phyloP scores from a whole-genome alignment of 306 rosid genomes.

The Gastrolobium bilobum region DNA sequence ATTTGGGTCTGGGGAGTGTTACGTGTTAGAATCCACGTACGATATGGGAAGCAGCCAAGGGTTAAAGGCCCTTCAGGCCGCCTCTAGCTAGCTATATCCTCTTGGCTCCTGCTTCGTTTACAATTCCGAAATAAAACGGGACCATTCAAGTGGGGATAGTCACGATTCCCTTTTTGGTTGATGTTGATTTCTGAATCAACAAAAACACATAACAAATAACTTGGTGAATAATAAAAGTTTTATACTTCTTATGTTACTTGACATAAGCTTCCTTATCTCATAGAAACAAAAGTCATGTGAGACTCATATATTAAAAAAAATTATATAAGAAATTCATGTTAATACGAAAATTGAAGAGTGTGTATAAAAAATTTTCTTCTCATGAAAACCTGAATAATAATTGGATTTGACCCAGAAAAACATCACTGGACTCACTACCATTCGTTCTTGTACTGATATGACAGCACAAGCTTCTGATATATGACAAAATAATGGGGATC shows the following conservation, averaged over 20 bases:
- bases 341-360: no score
- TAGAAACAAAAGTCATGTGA: no score
- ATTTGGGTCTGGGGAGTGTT: not conserved
- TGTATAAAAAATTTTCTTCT: no score
- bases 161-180: slow-evolving; percentile 32
- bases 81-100: not conserved
- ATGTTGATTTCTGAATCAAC: slow-evolving; percentile 35
- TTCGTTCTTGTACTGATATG: slow-evolving; percentile 26
- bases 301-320: no score
- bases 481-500: not conserved
- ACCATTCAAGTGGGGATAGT: slow-evolving; percentile 32
- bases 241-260: no score
- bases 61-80: not conserved
- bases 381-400: not conserved
- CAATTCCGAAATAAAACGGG: slow-evolving; percentile 40
- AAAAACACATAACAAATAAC: slow-evolving; percentile 10
- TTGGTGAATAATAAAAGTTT: no score
- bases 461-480: slow-evolving; percentile 14
- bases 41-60: not conserved
- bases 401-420: slow-evolving; percentile 31
- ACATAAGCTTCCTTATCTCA: no score
- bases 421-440: slow-evolving; percentile 32
- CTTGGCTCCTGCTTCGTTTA: not conserved
- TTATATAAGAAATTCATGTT: no score
- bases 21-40: not conserved